Conservation (phyloP, 116 monocot species). For the Papilionanthe hybrid region DNA sequence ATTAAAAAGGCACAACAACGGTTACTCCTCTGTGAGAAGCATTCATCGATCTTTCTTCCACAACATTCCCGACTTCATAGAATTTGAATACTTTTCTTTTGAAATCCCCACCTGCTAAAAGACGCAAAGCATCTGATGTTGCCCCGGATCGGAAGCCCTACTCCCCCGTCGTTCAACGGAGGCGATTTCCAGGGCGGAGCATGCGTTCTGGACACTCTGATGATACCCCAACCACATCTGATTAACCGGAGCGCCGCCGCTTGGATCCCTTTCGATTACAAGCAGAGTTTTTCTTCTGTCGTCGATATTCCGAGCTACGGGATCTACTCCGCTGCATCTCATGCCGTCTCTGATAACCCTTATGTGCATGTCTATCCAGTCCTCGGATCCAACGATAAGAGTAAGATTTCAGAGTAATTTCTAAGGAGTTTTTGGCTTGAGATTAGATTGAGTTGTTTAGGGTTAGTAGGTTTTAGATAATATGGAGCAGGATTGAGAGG, state of each 20-base stretch:
- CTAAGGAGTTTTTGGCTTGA: no score
- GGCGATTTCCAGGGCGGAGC: background rate
- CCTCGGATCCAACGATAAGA: conserved; percentile 30
- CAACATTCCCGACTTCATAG: background rate
- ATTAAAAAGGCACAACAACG: no score
- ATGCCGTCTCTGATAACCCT: conserved; percentile 25
- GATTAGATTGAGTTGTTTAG: background rate
- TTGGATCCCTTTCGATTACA: background rate
- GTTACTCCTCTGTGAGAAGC: no score
- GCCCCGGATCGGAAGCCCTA: background rate
- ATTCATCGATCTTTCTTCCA: no score
- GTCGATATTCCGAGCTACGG: background rate
- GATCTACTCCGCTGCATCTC: background rate
- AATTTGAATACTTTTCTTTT: background rate
- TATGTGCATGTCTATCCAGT: conserved; percentile 44
- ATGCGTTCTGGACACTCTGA: conserved; percentile 5
- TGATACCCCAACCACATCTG: background rate
- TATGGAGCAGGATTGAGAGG: background rate
- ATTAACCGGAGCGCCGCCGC: background rate
- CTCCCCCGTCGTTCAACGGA: background rate
- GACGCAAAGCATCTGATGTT: background rate
- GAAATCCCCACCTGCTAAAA: background rate
- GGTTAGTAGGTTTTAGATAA: background rate
- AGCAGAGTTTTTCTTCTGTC: background rate
- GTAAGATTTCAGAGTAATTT: conserved; percentile 18